phyloP scores from a whole-genome alignment of 805 yeast genomes.

The Lachancea mirantina region DNA sequence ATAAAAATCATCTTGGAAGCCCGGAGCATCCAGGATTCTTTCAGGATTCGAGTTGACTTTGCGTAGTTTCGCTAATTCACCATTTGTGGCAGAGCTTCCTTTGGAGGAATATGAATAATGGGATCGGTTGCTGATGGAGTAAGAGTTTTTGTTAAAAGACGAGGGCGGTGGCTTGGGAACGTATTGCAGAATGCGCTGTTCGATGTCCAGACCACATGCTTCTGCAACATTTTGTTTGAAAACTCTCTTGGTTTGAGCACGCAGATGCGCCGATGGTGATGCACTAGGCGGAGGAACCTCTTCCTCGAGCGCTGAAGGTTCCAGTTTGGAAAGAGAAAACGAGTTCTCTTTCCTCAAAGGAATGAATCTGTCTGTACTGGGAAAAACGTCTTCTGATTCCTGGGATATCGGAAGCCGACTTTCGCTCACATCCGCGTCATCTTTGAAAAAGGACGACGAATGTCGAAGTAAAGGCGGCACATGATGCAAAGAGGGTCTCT shows the following conservation, averaged over 20 bases:
- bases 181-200: slow-evolving; percentile 76
- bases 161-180: slow-evolving; percentile 75
- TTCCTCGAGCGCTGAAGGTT: slow-evolving; percentile 25
- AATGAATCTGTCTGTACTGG: slow-evolving; percentile 50
- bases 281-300: slow-evolving; percentile 43
- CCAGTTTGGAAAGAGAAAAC: slow-evolving; percentile 19
- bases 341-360: slow-evolving; percentile 47
- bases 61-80: slow-evolving; percentile 60
- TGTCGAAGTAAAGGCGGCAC: slow-evolving; percentile 29
- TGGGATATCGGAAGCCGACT: slow-evolving; percentile 7
- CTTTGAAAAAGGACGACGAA: slow-evolving; percentile 28
- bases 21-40: slow-evolving; percentile 93
- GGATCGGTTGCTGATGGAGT: slow-evolving; percentile 26
- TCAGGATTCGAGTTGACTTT: slow-evolving; percentile 84
- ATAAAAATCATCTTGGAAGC: slow-evolving; percentile 86
- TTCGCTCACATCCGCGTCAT: slow-evolving; percentile 18
- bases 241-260: slow-evolving; percentile 37
- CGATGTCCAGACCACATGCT: slow-evolving; percentile 85
- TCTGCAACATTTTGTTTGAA: slow-evolving; percentile 83
- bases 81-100: slow-evolving; percentile 13
- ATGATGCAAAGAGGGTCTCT: slow-evolving; percentile 16
- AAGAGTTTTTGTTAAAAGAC: slow-evolving; percentile 24
- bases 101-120: slow-evolving; percentile 28
- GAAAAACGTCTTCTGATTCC: slow-evolving; percentile 23
- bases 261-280: slow-evolving; percentile 38